Percentiles rank a stretch among this genome's conserved stretches.
phyloP scores from a whole-genome alignment of 2,329 filamentous ascomycete genomes.

The Colletotrichum tamarilloi region DNA sequence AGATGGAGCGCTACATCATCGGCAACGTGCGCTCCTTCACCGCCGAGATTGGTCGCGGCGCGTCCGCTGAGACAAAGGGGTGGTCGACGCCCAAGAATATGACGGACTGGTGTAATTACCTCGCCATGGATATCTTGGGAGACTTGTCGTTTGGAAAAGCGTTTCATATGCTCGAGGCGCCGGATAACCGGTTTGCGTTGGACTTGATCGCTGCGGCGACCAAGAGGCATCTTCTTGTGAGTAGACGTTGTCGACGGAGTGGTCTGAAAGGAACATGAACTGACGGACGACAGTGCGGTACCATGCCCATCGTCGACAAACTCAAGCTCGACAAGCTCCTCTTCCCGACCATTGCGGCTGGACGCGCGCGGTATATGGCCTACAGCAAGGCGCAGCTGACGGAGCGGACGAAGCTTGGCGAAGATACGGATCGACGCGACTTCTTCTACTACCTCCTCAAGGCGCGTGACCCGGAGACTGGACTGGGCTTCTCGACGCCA shows the following conservation, averaged over 20 bases:
- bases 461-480: conserved; percentile 77
- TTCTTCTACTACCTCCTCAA: conserved; percentile 82
- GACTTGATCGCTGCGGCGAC: conserved; percentile 75
- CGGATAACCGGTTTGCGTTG: conserved; percentile 74
- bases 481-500: conserved; percentile 71
- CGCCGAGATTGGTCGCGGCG: conserved; percentile 60
- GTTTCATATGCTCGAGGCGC: conserved; percentile 69
- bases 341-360: conserved; percentile 74
- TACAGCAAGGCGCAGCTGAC: conserved; percentile 76
- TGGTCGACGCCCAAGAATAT: conserved; percentile 72
- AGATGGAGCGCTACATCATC: conserved; percentile 76
- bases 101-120: conserved; percentile 71
- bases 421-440: conserved; percentile 75
- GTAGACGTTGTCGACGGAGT: conserved; percentile 42
- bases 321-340: conserved; percentile 75
- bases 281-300: conserved; percentile 66
- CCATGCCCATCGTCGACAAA: conserved; percentile 75
- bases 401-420: conserved; percentile 73
- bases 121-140: conserved; percentile 72
- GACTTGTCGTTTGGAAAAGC: conserved; percentile 71
- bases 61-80: conserved; percentile 58
- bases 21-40: conserved; percentile 76
- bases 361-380: conserved; percentile 76
- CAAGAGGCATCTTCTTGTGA: conserved; percentile 75
- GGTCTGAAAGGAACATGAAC: neutral